A percentile compares a stretch with the other conserved stretches of the same genome.
phyloP scores from a whole-genome alignment of 1,139 yeast species.

The Eremothecium coryli region DNA sequence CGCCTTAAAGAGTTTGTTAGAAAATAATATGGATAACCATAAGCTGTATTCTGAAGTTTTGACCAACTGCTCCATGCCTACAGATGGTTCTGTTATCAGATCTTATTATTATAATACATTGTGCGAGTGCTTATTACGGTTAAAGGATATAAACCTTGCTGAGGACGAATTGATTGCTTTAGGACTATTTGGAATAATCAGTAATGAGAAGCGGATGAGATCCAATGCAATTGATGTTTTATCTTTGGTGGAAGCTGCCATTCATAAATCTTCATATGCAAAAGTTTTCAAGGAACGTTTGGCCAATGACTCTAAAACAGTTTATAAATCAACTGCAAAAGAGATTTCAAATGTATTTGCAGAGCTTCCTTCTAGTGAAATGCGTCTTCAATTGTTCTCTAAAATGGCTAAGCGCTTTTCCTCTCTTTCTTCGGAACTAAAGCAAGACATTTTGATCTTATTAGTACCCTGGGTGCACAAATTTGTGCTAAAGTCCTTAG shows the following conservation, averaged over 20 bases:
- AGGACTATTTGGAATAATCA: slow-evolving; percentile 29
- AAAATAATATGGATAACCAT: slow-evolving; percentile 46
- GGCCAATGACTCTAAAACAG: slow-evolving; percentile 30
- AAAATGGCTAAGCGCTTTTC: slow-evolving; percentile 25
- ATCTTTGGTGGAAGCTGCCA: slow-evolving; percentile 28
- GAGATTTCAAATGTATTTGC: slow-evolving; percentile 32
- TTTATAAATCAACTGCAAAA: slow-evolving; percentile 30
- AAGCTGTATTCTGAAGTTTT: slow-evolving; percentile 57
- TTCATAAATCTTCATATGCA: slow-evolving; percentile 29
- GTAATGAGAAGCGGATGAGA: slow-evolving; percentile 27
- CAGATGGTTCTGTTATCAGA: slow-evolving; percentile 42
- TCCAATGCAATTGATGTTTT: slow-evolving; percentile 28
- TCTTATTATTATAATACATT: slow-evolving; percentile 65
- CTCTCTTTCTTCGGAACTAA: slow-evolving; percentile 35
- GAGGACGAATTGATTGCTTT: slow-evolving; percentile 30
- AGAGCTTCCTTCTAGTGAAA: slow-evolving; percentile 27
- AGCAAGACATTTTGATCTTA: slow-evolving; percentile 72
- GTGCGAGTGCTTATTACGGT: slow-evolving; percentile 42
- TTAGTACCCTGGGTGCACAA: slow-evolving; percentile 86
- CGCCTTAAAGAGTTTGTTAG: slow-evolving; percentile 64
- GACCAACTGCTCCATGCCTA: slow-evolving; percentile 57
- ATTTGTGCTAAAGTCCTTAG: slow-evolving; percentile 49
- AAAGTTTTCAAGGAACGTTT: slow-evolving; percentile 30
- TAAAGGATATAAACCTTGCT: slow-evolving; percentile 24
- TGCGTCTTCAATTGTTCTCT: slow-evolving; percentile 26